Evolutionary conservation across 2,329 filamentous ascomycete species (phyloP).

Genomic region (Trichoderma sp.): DNA sequence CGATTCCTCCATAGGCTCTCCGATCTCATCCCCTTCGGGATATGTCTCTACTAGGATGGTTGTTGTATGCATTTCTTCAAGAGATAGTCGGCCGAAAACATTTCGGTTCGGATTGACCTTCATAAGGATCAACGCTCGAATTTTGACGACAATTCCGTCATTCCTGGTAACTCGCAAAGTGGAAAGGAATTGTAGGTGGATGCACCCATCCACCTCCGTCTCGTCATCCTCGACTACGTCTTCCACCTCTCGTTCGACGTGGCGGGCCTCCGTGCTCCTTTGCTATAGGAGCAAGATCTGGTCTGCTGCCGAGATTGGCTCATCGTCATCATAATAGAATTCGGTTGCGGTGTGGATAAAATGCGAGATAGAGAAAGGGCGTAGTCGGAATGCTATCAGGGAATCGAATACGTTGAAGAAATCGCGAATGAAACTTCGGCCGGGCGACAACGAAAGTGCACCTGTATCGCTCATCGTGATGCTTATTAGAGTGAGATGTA

Average conservation of each 20-base stretch:
- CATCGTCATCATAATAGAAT: not conserved
- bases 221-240: not conserved
- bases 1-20: not conserved
- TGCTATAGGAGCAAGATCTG: not conserved
- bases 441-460: not conserved
- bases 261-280: not conserved
- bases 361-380: not conserved
- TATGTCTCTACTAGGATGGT: not conserved
- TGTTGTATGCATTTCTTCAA: not conserved
- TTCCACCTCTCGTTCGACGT: not conserved
- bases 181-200: not conserved
- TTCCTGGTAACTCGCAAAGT: not conserved
- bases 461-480: no score
- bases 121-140: not conserved
- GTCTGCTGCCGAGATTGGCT: not conserved
- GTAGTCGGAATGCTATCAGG: not conserved
- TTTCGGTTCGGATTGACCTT: accelerated
- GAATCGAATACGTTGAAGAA: not conserved
- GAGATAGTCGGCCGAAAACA: not conserved
- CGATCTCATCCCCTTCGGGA: not conserved
- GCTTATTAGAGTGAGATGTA: no score
- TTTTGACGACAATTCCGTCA: not conserved
- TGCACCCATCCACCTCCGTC: not conserved
- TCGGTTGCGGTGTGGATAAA: not conserved
- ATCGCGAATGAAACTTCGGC: not conserved